Percentiles rank a stretch among this genome's conserved stretches.
These are phyloP conservation scores for Yarrowia sp. DNA, from an alignment of 805 yeast species.

Conservation along the genomic window DNA sequence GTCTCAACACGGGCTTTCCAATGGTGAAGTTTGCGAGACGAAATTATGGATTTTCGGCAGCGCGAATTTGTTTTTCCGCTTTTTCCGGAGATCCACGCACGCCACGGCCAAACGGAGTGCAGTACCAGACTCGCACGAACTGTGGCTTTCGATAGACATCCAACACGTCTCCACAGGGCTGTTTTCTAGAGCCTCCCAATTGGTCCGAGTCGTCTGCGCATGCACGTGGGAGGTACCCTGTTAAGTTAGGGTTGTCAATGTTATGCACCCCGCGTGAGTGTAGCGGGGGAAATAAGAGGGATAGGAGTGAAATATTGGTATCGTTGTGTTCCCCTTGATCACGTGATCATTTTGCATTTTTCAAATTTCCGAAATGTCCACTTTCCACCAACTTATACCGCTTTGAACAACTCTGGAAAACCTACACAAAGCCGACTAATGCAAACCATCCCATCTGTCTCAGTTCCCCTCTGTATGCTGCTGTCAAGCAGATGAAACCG, in stretches of 20 bases:
- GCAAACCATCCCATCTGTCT: conserved; percentile 14
- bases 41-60: not conserved
- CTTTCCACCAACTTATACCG: not conserved
- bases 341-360: not conserved
- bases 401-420: not conserved
- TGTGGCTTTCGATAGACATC: not conserved
- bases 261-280: too few relatives aligned
- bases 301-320: not conserved
- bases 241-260: not conserved
- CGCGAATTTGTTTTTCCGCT: not conserved
- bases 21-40: not conserved
- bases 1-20: not conserved
- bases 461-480: not conserved
- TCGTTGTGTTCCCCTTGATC: not conserved
- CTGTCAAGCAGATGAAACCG: not conserved
- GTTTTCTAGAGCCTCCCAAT: conserved; percentile 8
- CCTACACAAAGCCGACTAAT: not conserved
- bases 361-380: not conserved
- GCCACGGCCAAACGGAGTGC: not conserved
- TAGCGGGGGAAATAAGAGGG: not conserved
- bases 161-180: not conserved
- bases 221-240: conserved; percentile 2
- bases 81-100: not conserved
- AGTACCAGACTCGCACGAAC: not conserved
- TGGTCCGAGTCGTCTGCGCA: conserved; percentile 17